Evolutionary conservation across 202 grass and related monocot genomes (phyloP), one percentile per base, ranked within the genome.

Genomic region (Digitaria exilis): DNA sequence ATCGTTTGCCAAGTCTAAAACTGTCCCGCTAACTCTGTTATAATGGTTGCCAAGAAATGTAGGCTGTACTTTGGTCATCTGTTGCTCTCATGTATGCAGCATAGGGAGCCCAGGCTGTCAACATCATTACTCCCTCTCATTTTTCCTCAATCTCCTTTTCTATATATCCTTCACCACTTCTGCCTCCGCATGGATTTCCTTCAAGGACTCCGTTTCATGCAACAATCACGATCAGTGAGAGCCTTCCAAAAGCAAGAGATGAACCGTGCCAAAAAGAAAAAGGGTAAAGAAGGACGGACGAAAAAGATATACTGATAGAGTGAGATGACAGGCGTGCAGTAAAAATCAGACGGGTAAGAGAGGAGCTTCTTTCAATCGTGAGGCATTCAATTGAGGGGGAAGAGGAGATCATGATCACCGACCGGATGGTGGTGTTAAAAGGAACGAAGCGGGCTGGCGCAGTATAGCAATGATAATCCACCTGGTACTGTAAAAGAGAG

Each of bases 391-490:
- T 84, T 69, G 50, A 34, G 25, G 18, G 12, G 48, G n/a, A n/a
- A n/a, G n/a, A 15, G 24, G 73, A 9, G 74, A 54, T 83, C 67
- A 90, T 83, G 51, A 75, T 87, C 79, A 75, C 74, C n/a, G n/a
- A n/a, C n/a, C 3, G 78, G 56, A 8, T 65, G 55, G 45, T 65
- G 55, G 43, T 63, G 75, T 70, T 64, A n/a, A 59, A 80, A 63
- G 54, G 66, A 89, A 56, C 69, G 12, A 74, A 42, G 76, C 41
- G 3, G 32, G 21, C 25, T 32, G 68, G 8, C 4, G 65, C 78
- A 52, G 71, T 73, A 85, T 85, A 62, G 45, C 81, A 88, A 88
- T 81, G 81, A 85, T 84, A 80, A 72, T 72, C 32, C 12, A n/a
- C 59, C 29, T 52, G 10, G 18, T 17, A 34, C 12, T 51, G 30